phyloP scores from a whole-genome alignment of 768 basidiomycete genomes.

The Tulasnella sp. region DNA sequence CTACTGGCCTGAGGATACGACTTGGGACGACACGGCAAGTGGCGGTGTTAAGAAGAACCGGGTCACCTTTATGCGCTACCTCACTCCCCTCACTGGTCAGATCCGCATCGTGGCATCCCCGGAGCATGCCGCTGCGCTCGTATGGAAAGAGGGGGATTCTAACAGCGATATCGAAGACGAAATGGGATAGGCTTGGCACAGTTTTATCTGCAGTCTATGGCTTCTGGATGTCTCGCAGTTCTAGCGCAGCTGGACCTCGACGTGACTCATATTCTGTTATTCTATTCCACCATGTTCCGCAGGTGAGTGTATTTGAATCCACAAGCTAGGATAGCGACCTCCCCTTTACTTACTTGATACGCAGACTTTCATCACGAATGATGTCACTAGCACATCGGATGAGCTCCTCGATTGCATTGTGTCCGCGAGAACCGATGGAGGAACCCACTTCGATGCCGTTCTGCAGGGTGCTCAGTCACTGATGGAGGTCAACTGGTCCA shows the following conservation, averaged over 20 bases:
- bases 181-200: constrained; percentile 41
- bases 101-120: constrained; percentile 40
- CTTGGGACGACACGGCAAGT: constrained; percentile 41
- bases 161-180: not conserved
- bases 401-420: constrained; percentile 35
- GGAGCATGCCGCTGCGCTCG: constrained; percentile 36
- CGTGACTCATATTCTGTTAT: constrained; percentile 49
- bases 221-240: constrained; percentile 48
- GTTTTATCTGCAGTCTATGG: constrained; percentile 45
- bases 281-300: constrained; percentile 31
- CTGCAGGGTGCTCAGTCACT: constrained; percentile 28
- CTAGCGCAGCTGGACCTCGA: constrained; percentile 25
- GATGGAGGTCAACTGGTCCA: constrained; percentile 42
- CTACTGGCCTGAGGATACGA: constrained; percentile 45
- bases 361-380: constrained; percentile 31
- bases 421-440: constrained; percentile 24
- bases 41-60: constrained; percentile 38
- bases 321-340: not conserved
- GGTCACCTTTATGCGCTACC: constrained; percentile 53
- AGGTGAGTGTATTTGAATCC: not conserved
- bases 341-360: not conserved
- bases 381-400: constrained; percentile 38
- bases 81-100: constrained; percentile 50
- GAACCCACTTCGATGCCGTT: constrained; percentile 39
- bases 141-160: constrained; percentile 30